Evolutionary conservation across 2,329 filamentous ascomycete species (phyloP), one percentile per base, ranked within the genome.

Genomic region (Colletotrichum sp.): DNA sequence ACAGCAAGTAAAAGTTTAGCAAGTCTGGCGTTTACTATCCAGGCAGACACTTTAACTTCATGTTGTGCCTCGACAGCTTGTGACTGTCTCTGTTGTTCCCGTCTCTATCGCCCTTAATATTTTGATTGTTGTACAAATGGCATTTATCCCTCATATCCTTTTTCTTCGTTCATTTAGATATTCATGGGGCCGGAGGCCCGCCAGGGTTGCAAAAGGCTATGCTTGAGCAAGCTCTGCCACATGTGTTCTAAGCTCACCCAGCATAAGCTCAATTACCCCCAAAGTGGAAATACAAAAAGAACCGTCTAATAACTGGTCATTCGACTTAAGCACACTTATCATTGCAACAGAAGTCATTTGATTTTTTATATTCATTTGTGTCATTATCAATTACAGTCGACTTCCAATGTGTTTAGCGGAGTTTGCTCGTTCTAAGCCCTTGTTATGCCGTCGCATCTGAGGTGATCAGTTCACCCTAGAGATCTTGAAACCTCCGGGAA

Each of bases 401-500:
- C 3, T 48, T 48, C 39, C 6, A 13, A 8, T 48, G 2, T 22
- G 19, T 5, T 44, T 5, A n/a, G 15, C 32, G 36, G 15, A 4
- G 36, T 12, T 22, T 22, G 44, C 44, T 2, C 44, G 19, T n/a
- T 22, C n/a, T n/a, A 22, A 0, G 0, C 1, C 11, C 6, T 48
- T n/a, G 19, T 1, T 12, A 4, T 12, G 19, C 1, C 16, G 1
- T n/a, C 1, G 39, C 19, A 19, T n/a, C 39, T 1, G 27, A 7
- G 13, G 6, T 27, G 11, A 5, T 68, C 25, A 70, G 2, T 11
- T 30, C 5, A 70, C 68, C 34, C 68, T 48, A 15, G 76, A 74
- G n/a, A 72, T 44, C 52, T 72, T 75, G 63, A 79, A 81, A 13
- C 79, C 79, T 19, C 79, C 78, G 1, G 72, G 77, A 22, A 79